These are phyloP conservation scores for Kalmusia sp. DNA, from an alignment of 2,329 filamentous ascomycete genomes.

Conservation along the genomic window DNA sequence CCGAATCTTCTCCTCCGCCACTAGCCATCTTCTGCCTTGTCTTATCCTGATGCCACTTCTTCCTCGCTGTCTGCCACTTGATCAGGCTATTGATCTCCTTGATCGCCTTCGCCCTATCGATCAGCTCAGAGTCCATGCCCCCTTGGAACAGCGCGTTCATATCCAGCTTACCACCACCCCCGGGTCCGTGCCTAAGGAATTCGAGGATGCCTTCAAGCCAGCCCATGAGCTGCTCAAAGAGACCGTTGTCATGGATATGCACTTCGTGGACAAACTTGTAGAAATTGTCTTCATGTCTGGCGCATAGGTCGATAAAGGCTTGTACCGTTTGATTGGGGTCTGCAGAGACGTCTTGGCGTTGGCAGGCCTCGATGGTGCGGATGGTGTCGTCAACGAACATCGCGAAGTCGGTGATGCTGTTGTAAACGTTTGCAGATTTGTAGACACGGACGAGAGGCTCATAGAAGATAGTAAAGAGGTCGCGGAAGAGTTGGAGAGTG, in stretches of 20 bases:
- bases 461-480: constrained; percentile 98
- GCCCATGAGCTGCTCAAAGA: constrained; percentile 95
- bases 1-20: constrained; percentile 65
- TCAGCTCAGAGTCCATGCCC: constrained; percentile 68
- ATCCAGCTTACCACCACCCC: constrained; percentile 80
- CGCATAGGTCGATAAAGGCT: constrained; percentile 95
- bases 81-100: constrained; percentile 86
- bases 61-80: constrained; percentile 90
- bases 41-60: constrained; percentile 98
- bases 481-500: constrained; percentile 94
- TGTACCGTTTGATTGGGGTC: constrained; percentile 99
- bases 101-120: constrained; percentile 77
- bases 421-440: constrained; percentile 98
- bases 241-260: constrained; percentile 92
- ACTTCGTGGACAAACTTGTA: constrained; percentile 99
- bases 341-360: constrained; percentile 81
- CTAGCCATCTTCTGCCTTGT: constrained; percentile 99
- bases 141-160: constrained; percentile 93
- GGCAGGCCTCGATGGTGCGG: constrained; percentile 72
- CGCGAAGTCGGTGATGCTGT: constrained; percentile 94
- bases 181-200: constrained; percentile 85
- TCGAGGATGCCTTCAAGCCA: constrained; percentile 97
- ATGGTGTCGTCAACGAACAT: constrained; percentile 94
- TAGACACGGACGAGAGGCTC: constrained; percentile 96
- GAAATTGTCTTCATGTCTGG: constrained; percentile 93